Evolutionary conservation across 2,329 filamentous ascomycete species (phyloP).

Genomic region (Magnaporthiopsis rhizophila): DNA sequence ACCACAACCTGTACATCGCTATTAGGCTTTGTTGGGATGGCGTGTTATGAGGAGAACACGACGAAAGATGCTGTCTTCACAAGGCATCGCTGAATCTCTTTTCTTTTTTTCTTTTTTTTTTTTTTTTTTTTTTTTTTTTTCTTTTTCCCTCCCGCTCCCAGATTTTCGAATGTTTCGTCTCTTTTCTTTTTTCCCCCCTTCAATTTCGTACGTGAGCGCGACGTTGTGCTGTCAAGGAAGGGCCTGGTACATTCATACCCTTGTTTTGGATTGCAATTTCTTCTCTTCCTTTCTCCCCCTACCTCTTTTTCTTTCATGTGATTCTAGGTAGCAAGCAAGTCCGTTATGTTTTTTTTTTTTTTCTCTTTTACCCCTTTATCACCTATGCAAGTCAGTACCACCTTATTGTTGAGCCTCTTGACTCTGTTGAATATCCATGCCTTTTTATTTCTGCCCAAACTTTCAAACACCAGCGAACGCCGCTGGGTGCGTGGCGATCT

Average conservation of each 20-base stretch:
- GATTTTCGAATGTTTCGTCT: background rate
- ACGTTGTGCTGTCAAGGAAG: background rate
- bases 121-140: background rate
- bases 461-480: too few relatives aligned
- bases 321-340: background rate
- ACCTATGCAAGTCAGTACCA: too few relatives aligned
- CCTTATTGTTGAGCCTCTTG: too few relatives aligned
- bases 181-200: background rate
- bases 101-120: background rate
- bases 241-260: background rate
- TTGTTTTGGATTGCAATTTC: background rate
- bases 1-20: too few relatives aligned
- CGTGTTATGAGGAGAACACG: too few relatives aligned
- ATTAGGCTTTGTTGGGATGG: too few relatives aligned
- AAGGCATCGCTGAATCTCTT: background rate
- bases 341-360: too few relatives aligned
- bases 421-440: too few relatives aligned
- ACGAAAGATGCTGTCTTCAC: background rate
- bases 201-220: background rate
- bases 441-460: too few relatives aligned
- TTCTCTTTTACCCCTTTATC: too few relatives aligned
- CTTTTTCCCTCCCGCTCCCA: constrained; percentile 7
- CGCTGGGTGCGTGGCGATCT: too few relatives aligned
- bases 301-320: background rate
- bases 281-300: constrained; percentile 2